phyloP scores from a whole-genome alignment of 2,329 filamentous ascomycete genomes.

The Aspergillus eucalypticola region DNA sequence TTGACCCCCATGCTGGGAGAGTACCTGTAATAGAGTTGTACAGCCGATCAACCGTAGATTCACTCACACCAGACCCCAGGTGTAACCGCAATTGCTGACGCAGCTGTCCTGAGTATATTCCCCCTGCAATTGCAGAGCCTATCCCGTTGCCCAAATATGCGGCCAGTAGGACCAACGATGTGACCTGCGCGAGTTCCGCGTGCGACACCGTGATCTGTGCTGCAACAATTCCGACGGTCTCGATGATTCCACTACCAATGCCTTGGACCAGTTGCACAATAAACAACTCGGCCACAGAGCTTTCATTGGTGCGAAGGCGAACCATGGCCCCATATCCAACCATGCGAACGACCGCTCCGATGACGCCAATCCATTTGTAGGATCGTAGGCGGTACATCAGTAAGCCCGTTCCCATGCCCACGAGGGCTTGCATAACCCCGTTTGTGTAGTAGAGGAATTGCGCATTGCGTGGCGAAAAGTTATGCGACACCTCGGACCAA shows the following conservation, averaged over 20 bases:
- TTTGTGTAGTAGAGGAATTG: slow-evolving; percentile 46
- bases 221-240: slow-evolving; percentile 46
- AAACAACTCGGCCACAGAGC: slow-evolving; percentile 50
- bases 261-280: slow-evolving; percentile 53
- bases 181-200: slow-evolving; percentile 51
- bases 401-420: slow-evolving; percentile 43
- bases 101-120: slow-evolving; percentile 53
- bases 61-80: slow-evolving; percentile 35
- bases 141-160: slow-evolving; percentile 42
- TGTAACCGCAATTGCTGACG: slow-evolving; percentile 38
- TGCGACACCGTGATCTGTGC: slow-evolving; percentile 51
- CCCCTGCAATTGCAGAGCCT: slow-evolving; percentile 48
- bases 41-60: slow-evolving; percentile 38
- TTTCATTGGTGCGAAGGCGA: slow-evolving; percentile 47
- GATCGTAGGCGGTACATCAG: slow-evolving; percentile 46
- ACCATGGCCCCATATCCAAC: slow-evolving; percentile 56
- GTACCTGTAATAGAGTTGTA: slow-evolving; percentile 50
- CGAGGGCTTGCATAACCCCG: slow-evolving; percentile 47
- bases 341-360: slow-evolving; percentile 45
- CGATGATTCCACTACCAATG: slow-evolving; percentile 50
- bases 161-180: slow-evolving; percentile 48
- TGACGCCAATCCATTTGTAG: slow-evolving; percentile 52
- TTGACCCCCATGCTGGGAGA: slow-evolving; percentile 44
- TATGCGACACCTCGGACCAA: slow-evolving; percentile 49
- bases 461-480: slow-evolving; percentile 43